Evolutionary conservation across 441 rosid genomes (phyloP).

Genomic region (Capsella rubella): DNA sequence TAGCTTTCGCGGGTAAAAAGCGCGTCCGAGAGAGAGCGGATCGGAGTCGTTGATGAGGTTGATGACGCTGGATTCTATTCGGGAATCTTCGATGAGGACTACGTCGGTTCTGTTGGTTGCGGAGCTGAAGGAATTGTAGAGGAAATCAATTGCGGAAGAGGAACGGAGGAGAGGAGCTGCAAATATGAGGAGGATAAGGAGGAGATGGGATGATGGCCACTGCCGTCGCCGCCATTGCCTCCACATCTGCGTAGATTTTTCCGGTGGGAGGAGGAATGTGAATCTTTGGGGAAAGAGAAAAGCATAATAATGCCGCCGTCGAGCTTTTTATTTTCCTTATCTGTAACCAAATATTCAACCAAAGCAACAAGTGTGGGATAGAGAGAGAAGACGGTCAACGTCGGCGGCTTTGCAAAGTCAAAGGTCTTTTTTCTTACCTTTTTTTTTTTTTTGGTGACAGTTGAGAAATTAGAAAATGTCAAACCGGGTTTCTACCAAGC

Average conservation of each 20-base stretch:
- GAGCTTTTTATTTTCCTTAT: background rate
- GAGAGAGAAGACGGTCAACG: conserved; percentile 26
- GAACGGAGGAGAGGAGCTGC: conserved; percentile 35
- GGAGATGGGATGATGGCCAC: conserved; percentile 3
- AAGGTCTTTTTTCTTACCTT: background rate
- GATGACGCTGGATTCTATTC: conserved; percentile 59
- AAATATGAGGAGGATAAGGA: conserved; percentile 32
- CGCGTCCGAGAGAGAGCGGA: conserved; percentile 63
- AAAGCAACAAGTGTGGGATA: conserved; percentile 2
- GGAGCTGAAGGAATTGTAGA: conserved; percentile 64
- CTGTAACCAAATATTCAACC: conserved; percentile 6
- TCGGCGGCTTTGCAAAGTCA: conserved; percentile 41
- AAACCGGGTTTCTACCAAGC: too few species aligned
- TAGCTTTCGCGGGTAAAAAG: conserved; percentile 60
- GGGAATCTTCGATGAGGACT: conserved; percentile 64
- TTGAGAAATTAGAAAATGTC: background rate
- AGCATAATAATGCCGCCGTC: conserved; percentile 1
- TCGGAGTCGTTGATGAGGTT: conserved; percentile 69
- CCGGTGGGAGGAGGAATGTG: conserved; percentile 30
- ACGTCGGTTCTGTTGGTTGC: conserved; percentile 49
- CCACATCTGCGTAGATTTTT: conserved; percentile 7
- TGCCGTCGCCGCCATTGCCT: conserved; percentile 20
- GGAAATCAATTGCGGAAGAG: conserved; percentile 58
- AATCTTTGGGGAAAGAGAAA: conserved; percentile 10
- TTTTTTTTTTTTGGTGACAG: background rate